A percentile compares a stretch with the other conserved stretches of the same genome.
phyloP scores from a whole-genome alignment of 352 stramenopile genomes.

The Pythium myriotylum region DNA sequence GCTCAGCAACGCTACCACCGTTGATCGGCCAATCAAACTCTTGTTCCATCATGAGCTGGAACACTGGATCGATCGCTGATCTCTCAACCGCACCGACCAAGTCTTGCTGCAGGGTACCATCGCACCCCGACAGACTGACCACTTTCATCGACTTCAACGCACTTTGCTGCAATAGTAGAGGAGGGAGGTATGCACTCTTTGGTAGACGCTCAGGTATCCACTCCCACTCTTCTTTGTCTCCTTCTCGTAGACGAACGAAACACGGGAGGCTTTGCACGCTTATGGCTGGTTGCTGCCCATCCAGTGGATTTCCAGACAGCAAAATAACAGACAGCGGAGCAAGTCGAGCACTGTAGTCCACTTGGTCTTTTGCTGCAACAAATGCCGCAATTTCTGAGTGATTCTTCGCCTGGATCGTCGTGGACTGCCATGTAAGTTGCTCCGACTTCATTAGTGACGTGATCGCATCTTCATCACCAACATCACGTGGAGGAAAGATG shows the following conservation, averaged over 20 bases:
- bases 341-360: constrained; percentile 51
- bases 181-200: constrained; percentile 33
- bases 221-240: constrained; percentile 73
- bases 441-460: constrained; percentile 57
- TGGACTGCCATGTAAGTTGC: constrained; percentile 55
- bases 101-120: constrained; percentile 50
- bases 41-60: constrained; percentile 33
- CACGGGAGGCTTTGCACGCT: constrained; percentile 69
- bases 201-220: constrained; percentile 52
- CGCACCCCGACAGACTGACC: constrained; percentile 41
- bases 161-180: constrained; percentile 54
- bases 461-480: constrained; percentile 48
- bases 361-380: constrained; percentile 48
- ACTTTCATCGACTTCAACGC: constrained; percentile 47
- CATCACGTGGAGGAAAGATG: constrained; percentile 40
- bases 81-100: constrained; percentile 43
- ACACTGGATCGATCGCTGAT: constrained; percentile 34
- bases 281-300: constrained; percentile 60
- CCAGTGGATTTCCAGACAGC: constrained; percentile 73
- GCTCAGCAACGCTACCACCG: constrained; percentile 58
- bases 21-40: constrained; percentile 80
- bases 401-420: constrained; percentile 47
- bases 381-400: constrained; percentile 55
- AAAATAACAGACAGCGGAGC: constrained; percentile 66
- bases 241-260: constrained; percentile 53